A percentile compares a stretch with the other conserved stretches of the same genome.
These are phyloP conservation scores for Waltiozyma sp. DNA, from an alignment of 1,139 yeast species.

Conservation along the genomic window DNA sequence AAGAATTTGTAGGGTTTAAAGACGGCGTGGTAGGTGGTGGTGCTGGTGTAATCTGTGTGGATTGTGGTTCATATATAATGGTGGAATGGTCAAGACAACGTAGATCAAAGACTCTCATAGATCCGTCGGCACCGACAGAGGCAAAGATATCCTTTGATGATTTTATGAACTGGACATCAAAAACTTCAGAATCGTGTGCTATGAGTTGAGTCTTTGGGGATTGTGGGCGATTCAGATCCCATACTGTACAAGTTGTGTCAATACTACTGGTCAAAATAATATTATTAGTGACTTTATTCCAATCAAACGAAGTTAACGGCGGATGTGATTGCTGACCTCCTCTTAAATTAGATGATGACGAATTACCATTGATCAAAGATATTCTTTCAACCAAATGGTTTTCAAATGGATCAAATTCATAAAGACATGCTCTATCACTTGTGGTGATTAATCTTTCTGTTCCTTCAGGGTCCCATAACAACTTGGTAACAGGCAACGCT, in stretches of 20 bases:
- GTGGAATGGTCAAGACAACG: slow-evolving; percentile 89
- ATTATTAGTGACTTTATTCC: slow-evolving; percentile 69
- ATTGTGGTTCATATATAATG: slow-evolving; percentile 68
- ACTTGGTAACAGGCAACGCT: slow-evolving; percentile 56
- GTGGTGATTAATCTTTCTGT: slow-evolving; percentile 45
- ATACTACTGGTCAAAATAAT: slow-evolving; percentile 76
- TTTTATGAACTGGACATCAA: slow-evolving; percentile 77
- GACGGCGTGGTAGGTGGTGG: slow-evolving; percentile 5
- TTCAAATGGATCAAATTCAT: slow-evolving; percentile 34
- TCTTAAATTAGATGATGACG: slow-evolving; percentile 6
- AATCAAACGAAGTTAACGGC: slow-evolving; percentile 87
- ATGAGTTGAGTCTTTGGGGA: slow-evolving; percentile 83
- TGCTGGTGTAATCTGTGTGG: slow-evolving; percentile 7
- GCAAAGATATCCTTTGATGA: slow-evolving; percentile 74
- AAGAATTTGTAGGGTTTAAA: not conserved
- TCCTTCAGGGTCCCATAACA: slow-evolving; percentile 59
- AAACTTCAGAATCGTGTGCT: slow-evolving; percentile 94
- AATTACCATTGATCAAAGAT: slow-evolving; percentile 29
- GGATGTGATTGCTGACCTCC: slow-evolving; percentile 35
- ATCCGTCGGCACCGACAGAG: slow-evolving; percentile 93
- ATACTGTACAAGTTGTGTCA: slow-evolving; percentile 93
- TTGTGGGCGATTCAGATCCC: slow-evolving; percentile 63
- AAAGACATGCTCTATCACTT: slow-evolving; percentile 60
- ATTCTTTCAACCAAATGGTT: slow-evolving; percentile 28
- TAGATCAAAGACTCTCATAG: slow-evolving; percentile 84